phyloP scores from a whole-genome alignment of 129 eudicot genomes.

The Deinandra increscens region DNA sequence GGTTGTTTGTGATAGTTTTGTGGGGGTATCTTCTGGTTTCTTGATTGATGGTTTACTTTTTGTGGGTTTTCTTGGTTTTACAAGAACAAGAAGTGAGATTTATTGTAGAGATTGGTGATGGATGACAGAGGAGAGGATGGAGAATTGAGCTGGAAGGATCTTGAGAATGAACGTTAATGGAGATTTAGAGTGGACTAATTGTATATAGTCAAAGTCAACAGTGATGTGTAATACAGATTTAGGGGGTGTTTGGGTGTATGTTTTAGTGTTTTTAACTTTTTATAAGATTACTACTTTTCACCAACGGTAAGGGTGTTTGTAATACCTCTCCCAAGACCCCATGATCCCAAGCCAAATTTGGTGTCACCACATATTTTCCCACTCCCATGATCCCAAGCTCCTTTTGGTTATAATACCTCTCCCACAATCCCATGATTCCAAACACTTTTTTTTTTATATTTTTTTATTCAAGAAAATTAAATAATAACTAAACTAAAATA shows the following conservation, averaged over 20 bases:
- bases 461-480: too few species aligned
- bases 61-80: constrained; percentile 32
- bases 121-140: constrained; percentile 48
- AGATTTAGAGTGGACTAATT: constrained; percentile 42
- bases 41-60: constrained; percentile 44
- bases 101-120: constrained; percentile 36
- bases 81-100: constrained; percentile 24
- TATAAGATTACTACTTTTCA: too few species aligned
- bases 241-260: neutral
- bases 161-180: constrained; percentile 35
- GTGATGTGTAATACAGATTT: constrained; percentile 17
- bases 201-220: constrained; percentile 27
- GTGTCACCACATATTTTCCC: too few species aligned
- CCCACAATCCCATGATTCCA: too few species aligned
- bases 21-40: constrained; percentile 65
- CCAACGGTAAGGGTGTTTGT: too few species aligned
- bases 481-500: too few species aligned
- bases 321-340: too few species aligned
- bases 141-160: constrained; percentile 39
- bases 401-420: too few species aligned
- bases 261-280: neutral
- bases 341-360: too few species aligned
- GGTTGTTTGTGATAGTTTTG: neutral
- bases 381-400: too few species aligned
- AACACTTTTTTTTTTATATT: too few species aligned